A percentile compares a stretch with the other conserved stretches of the same genome.
Conservation (phyloP, 2,329 filamentous ascomycete genomes). For the Tetracladium maxilliforme region DNA sequence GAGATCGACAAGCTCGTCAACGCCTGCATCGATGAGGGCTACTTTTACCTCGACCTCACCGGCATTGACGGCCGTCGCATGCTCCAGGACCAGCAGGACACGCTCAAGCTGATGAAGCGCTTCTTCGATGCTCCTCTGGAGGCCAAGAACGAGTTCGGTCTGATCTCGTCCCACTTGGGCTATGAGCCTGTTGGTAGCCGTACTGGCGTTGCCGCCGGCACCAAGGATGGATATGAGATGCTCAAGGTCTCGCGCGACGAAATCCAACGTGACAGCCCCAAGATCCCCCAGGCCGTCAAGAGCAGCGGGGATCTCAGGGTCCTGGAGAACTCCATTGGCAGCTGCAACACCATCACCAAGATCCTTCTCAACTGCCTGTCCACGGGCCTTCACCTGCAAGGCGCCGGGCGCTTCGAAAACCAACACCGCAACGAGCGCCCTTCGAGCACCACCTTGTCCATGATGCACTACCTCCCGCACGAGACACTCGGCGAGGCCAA, state of each 20-base stretch:
- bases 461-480: constrained; percentile 37
- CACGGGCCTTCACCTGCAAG: constrained; percentile 26
- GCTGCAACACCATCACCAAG: constrained; percentile 34
- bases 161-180: constrained; percentile 36
- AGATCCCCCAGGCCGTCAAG: constrained; percentile 30
- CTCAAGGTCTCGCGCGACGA: constrained; percentile 34
- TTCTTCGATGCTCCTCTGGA: constrained; percentile 38
- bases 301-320: constrained; percentile 29
- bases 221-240: constrained; percentile 37
- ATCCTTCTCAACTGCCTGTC: constrained; percentile 34
- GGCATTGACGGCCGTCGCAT: constrained; percentile 36
- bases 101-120: constrained; percentile 36
- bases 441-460: constrained; percentile 32
- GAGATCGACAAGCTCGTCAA: constrained; percentile 35
- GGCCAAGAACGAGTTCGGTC: constrained; percentile 39
- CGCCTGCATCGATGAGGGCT: constrained; percentile 33
- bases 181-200: constrained; percentile 33
- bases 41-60: constrained; percentile 39
- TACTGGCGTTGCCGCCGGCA: constrained; percentile 28
- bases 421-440: constrained; percentile 33
- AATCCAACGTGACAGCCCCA: constrained; percentile 29
- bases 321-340: constrained; percentile 32
- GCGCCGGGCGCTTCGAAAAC: constrained; percentile 31
- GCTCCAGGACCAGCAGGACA: constrained; percentile 34
- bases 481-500: constrained; percentile 23